Base-by-base conservation (phyloP, 805 yeast species). In the Yamadazyma paraphyllophila region DNA sequence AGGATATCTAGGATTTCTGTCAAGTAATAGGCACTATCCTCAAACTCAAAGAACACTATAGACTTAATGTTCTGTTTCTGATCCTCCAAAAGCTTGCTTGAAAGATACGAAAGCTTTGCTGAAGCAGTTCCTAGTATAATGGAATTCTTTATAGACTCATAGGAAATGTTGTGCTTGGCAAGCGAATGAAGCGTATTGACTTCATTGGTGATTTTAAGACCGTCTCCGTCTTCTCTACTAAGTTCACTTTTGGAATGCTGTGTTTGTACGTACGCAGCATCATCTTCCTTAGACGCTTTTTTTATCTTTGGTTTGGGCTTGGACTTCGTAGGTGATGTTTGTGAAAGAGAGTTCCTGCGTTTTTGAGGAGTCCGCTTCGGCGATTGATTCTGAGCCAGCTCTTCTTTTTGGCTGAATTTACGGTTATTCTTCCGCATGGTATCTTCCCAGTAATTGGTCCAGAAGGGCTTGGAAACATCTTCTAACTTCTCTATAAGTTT, bases 31-130 rank as follows among this genome's bases (percentile, higher is more conserved):
- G 89, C 90, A 39, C 81, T 74, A 51, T 84, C 88, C 57, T 82
- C 88, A 60, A 80, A 82, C 50, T 84, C 89, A 57, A 79, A 85
- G 57, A 84, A 84, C 0, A 84, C 80, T 24, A 84, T 68, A 12
- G 84, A 76, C 58, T 84, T 81, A 42, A 77, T 57, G 3, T 71
- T 68, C 7, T 58, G 44, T 8, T 52, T 47, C 49, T 79, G 80
- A 54, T 83, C 78, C 41, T 80, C 83, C 24, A 81, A 56, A 7
- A 83, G 53, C 47, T 79, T 66, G 12, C 83, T 67, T 0, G 79
- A 71, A 47, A 84, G 61, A 50, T 84, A 84, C 4, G 88, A 78
- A 12, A 84, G 60, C 53, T 85, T 85, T 0, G 82, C 65, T 0
- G 89, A 83, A 0, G 82, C 76, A 0, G 87, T 77, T 2, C 90